phyloP scores from a whole-genome alignment of 129 eudicot genomes.

The Cynara cardunculus region DNA sequence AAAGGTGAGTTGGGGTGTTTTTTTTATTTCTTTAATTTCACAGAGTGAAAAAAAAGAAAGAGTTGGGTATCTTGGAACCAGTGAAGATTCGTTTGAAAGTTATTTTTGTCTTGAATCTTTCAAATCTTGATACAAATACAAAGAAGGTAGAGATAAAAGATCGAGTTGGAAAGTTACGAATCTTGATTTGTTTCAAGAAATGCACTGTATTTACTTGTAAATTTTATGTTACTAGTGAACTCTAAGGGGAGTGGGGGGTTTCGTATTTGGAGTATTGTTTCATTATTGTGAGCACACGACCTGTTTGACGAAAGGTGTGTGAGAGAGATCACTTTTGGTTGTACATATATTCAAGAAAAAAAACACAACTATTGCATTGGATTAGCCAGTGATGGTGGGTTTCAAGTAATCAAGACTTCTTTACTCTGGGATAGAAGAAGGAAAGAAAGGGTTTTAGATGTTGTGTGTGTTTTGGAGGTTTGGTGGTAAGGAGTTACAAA shows the following conservation, averaged over 20 bases:
- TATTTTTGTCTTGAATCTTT: not conserved
- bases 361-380: slow-evolving; percentile 1
- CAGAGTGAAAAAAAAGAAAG: not conserved
- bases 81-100: slow-evolving; percentile 22
- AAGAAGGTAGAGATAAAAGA: not conserved
- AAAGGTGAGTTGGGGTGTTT: slow-evolving; percentile 9
- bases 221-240: not conserved
- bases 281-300: slow-evolving; percentile 9
- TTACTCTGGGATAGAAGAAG: slow-evolving; percentile 8
- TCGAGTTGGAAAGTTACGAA: slow-evolving; percentile 13
- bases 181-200: slow-evolving; percentile 10
- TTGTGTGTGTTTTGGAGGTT: slow-evolving; percentile 16
- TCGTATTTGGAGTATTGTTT: slow-evolving; percentile 1
- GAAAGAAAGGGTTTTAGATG: slow-evolving; percentile 2
- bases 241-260: slow-evolving; percentile 9
- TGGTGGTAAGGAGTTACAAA: not conserved
- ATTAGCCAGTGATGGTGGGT: not conserved
- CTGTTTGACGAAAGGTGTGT: slow-evolving; percentile 20
- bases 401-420: slow-evolving; percentile 2
- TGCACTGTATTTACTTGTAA: not conserved
- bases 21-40: slow-evolving; percentile 4
- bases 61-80: slow-evolving; percentile 39
- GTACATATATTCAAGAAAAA: not conserved
- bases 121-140: slow-evolving; percentile 25
- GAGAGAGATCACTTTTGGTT: slow-evolving; percentile 18